Base-by-base conservation (phyloP, 306 rosid genomes). In the Prunus armeniaca region DNA sequence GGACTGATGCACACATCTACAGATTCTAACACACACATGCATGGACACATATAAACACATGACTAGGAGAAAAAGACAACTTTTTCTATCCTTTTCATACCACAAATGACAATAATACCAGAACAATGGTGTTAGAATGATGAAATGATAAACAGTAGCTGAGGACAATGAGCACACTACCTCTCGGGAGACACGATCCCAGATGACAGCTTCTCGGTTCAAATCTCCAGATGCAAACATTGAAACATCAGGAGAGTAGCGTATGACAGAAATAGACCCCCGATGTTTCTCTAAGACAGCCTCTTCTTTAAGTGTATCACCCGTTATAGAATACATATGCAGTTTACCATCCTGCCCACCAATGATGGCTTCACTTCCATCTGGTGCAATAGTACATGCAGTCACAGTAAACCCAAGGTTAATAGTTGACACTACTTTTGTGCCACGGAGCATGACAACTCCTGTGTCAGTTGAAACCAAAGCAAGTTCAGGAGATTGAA, bases 151-250 rank as follows among this genome's bases (percentile, higher is more conserved):
- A 56, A 57, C 17, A 43, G 25, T 43, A 61, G 13, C 65, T 46
- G 25, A 13, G 61, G 41, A 43, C 63, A 69, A 30, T 17, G 58
- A 76, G 52, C 65, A 63, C 80, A 66, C 64, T 85, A 90, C 98
- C 88, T 95, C 98, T 62, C 82, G 80, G 63, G 97, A 76, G 67
- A 83, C 83, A 52, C 87, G 82, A 84, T 92, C 93, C 98, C 98
- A 95, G 64, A 95, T 87, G 52, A 92, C 66, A 73, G 96, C 97
- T 88, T 95, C 98, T 79, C 98, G 89, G 81, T 95, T 95, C 80
- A 86, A 86, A 87, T 95, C 98, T 78, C 93, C 98, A 65, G 98
- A 92, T 80, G 97, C 98, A 89, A 90, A 90, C 98, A 92, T 90
- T 63, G 98, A 90, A 75, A 89, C 82, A 71, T 91, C 94, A 24